Base-by-base conservation (phyloP, 768 basidiomycete species). In the Naganishia onofrii region DNA sequence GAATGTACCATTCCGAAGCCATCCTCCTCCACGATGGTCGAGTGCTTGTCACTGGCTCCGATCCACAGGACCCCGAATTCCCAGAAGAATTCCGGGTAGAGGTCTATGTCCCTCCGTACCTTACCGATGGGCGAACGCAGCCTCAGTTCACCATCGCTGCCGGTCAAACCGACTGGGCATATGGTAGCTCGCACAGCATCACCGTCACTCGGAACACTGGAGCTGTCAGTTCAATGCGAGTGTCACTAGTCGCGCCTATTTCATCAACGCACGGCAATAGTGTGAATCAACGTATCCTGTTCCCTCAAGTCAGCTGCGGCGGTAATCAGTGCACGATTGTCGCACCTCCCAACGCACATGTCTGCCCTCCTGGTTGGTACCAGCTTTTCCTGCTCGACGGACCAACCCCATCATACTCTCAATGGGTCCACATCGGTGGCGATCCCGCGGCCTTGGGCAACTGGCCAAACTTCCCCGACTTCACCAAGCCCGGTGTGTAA, bases 381-480 rank as follows among this genome's bases (percentile, higher is more conserved):
- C 72, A 70, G 51, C 51, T 74, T 0, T 74, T 74, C 69, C n/a
- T 74, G 10, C 54, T 72, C 12, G 73, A 70, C 32, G 54, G 54
- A 28, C 54, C 54, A 17, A 55, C 54, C 8, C 68, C 72, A 42
- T 70, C 73, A 17, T 56, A 65, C 52, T 73, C 72, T 4, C 53
- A 70, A n/a, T 74, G 73, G 73, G 69, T 74, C 55, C 42, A 71
- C 36, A 74, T 74, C 55, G 73, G 73, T 38, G 71, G 73, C n/a
- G 73, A 72, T 53, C 90, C 90, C 0, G 84, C 83, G 28, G 82
- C 65, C 78, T 92, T 13, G 90, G 71, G 90, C 0, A 87, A 88
- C 72, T 92, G 90, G 90, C 90, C 90, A 0, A 66, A 86, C 67
- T 81, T 86, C 74, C 85, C 88, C 32, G 90, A 88, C 66, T 91